Conservation (phyloP, 305 asterid species). For the Solanum chacoense region DNA sequence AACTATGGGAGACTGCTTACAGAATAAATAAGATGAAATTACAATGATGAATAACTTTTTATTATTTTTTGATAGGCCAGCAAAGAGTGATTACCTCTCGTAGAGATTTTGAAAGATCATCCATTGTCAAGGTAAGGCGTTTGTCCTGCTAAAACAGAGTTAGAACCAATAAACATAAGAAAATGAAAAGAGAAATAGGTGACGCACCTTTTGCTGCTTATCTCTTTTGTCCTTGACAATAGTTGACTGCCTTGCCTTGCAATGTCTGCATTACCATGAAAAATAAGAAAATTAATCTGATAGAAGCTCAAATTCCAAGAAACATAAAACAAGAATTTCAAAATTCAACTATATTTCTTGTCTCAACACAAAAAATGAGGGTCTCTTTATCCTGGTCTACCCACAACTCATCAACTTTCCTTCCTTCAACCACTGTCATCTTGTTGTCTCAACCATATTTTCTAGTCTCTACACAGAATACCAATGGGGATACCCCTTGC, state of each 20-base stretch:
- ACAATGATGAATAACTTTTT: background rate
- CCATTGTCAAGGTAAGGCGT: conserved; percentile 88
- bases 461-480: background rate
- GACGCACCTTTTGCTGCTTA: conserved; percentile 79
- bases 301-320: background rate
- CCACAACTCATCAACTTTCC: background rate
- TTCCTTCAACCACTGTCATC: background rate
- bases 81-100: conserved; percentile 38
- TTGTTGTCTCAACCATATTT: background rate
- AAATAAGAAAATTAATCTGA: background rate
- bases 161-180: conserved; percentile 7
- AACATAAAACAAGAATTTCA: background rate
- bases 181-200: background rate
- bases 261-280: conserved; percentile 46
- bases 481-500: background rate
- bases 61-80: background rate
- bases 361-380: background rate
- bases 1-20: background rate
- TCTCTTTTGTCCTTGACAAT: conserved; percentile 82
- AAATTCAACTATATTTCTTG: background rate
- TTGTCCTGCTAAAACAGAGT: conserved; percentile 54
- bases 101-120: conserved; percentile 89
- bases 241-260: conserved; percentile 85
- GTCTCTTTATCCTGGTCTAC: background rate
- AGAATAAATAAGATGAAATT: background rate